Percentiles rank a stretch among this genome's conserved stretches.
phyloP scores from a whole-genome alignment of 257 asterid species.

The Przewalskia tangutica region DNA sequence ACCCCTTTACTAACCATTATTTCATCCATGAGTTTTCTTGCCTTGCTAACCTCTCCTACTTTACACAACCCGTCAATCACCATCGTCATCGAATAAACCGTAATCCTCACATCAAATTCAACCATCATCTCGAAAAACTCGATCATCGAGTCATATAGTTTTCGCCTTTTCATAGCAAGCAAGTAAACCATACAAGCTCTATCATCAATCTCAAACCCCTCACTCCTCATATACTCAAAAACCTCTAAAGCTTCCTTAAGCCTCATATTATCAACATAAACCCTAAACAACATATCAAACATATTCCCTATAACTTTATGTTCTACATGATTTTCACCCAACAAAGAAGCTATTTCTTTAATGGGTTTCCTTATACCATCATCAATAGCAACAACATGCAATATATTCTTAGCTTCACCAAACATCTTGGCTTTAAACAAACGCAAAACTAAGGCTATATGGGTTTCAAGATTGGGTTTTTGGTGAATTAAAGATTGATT shows the following conservation, averaged over 20 bases:
- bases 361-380: conserved; percentile 32
- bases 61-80: conserved; percentile 56
- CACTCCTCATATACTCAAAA: conserved; percentile 24
- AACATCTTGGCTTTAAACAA: conserved; percentile 44
- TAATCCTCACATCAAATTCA: conserved; percentile 51
- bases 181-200: conserved; percentile 77
- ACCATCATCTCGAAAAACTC: conserved; percentile 57
- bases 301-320: conserved; percentile 10
- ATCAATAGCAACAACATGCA: conserved; percentile 37
- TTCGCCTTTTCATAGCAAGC: conserved; percentile 47
- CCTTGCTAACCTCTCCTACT: conserved; percentile 38
- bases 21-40: conserved; percentile 43
- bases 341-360: conserved; percentile 33
- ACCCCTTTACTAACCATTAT: conserved; percentile 45
- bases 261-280: conserved; percentile 24
- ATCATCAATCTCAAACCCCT: conserved; percentile 50
- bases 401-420: conserved; percentile 46
- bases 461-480: conserved; percentile 50
- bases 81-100: conserved; percentile 67
- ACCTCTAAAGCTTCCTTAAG: conserved; percentile 28
- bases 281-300: conserved; percentile 31
- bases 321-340: background rate
- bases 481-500: conserved; percentile 15
- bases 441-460: conserved; percentile 39
- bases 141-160: conserved; percentile 30